Conservation (phyloP, 192 early-diverging fungal genomes). For the Dissophora globulifera region DNA sequence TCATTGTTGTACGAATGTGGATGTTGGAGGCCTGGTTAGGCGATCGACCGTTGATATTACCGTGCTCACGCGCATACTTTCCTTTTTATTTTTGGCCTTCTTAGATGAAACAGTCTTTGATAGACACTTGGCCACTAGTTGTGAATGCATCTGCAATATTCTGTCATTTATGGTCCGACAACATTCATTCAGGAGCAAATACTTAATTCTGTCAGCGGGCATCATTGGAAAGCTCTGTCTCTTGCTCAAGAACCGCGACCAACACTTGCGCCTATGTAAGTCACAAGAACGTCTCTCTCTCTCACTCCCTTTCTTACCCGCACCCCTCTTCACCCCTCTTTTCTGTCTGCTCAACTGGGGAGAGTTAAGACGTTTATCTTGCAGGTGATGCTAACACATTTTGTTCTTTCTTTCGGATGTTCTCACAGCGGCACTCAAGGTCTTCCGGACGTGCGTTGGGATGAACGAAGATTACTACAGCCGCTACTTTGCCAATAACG, state of each 20-base stretch:
- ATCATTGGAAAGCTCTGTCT: conserved; percentile 67
- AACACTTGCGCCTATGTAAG: conserved; percentile 73
- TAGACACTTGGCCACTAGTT: conserved; percentile 46
- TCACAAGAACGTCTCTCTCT: neutral
- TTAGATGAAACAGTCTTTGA: conserved; percentile 20
- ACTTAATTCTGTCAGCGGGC: conserved; percentile 68
- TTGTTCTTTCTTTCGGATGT: too few species aligned
- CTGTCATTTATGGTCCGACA: conserved; percentile 74
- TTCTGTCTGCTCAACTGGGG: too few species aligned
- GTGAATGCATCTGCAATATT: conserved; percentile 75
- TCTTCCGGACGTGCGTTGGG: conserved; percentile 78
- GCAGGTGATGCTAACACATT: neutral
- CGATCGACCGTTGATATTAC: too few species aligned
- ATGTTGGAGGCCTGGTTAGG: too few species aligned
- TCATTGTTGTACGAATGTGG: too few species aligned
- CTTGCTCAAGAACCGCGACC: conserved; percentile 72
- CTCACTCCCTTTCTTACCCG: neutral
- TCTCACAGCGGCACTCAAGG: conserved; percentile 75
- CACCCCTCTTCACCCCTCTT: too few species aligned
- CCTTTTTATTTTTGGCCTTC: too few species aligned
- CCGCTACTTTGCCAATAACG: conserved; percentile 73
- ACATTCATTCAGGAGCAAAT: conserved; percentile 78
- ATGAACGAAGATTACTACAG: conserved; percentile 83
- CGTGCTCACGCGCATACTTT: too few species aligned
- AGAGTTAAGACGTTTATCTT: too few species aligned